These are phyloP conservation scores for Amanita subjunquillea DNA, from an alignment of 768 basidiomycete genomes.

Conservation along the genomic window DNA sequence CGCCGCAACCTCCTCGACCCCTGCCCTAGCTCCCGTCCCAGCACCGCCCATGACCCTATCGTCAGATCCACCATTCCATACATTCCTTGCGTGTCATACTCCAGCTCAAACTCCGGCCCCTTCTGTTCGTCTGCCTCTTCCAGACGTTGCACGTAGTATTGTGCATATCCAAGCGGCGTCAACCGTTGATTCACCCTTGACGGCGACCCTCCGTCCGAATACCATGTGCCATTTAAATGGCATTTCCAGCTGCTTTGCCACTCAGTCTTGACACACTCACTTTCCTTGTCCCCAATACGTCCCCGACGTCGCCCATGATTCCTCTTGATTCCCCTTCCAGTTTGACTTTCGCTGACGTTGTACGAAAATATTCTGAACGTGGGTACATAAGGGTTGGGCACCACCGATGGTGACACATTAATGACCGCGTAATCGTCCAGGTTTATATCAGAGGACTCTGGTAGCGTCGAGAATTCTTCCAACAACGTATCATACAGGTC, in stretches of 20 bases:
- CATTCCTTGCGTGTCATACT: constrained; percentile 59
- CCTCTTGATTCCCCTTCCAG: constrained; percentile 16
- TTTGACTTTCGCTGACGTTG: constrained; percentile 43
- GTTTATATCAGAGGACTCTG: constrained; percentile 40
- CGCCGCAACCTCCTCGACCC: constrained; percentile 44
- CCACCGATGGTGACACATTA: constrained; percentile 73
- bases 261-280: constrained; percentile 35
- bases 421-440: constrained; percentile 63
- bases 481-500: constrained; percentile 48
- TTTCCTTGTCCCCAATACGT: constrained; percentile 30
- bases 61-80: constrained; percentile 74
- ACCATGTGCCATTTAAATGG: constrained; percentile 47
- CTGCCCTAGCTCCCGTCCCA: constrained; percentile 54
- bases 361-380: constrained; percentile 75
- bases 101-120: constrained; percentile 59
- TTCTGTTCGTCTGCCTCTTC: constrained; percentile 33
- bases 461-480: constrained; percentile 56
- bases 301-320: constrained; percentile 42
- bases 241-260: constrained; percentile 58
- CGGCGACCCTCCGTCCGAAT: constrained; percentile 54
- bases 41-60: constrained; percentile 58
- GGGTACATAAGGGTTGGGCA: constrained; percentile 83
- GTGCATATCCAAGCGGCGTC: constrained; percentile 76
- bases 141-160: constrained; percentile 65
- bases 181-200: constrained; percentile 60